Percentiles rank a stretch among this genome's conserved stretches.
Evolutionary conservation across 2,329 filamentous ascomycete species (phyloP).

Genomic region (Colletotrichum sp.): DNA sequence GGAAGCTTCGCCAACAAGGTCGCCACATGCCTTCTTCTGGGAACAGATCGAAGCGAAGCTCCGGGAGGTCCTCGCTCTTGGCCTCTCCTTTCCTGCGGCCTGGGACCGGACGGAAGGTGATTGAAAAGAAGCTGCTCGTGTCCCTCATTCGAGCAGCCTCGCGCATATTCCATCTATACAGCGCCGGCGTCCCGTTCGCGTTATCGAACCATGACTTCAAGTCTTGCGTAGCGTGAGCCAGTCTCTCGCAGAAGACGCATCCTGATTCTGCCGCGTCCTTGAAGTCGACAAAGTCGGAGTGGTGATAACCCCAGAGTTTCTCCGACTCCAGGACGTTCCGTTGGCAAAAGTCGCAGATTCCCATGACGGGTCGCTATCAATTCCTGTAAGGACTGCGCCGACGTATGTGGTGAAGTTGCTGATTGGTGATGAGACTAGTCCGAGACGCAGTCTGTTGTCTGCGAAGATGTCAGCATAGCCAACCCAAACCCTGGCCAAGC

Average conservation of each 20-base stretch:
- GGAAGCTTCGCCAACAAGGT: not conserved
- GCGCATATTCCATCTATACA: conserved; percentile 1
- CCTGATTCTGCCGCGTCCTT: not conserved
- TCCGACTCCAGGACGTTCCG: not conserved
- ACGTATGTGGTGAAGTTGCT: not conserved
- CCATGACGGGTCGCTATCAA: not conserved
- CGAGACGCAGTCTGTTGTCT: not conserved
- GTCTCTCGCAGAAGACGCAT: conserved; percentile 1
- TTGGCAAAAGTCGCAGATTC: not conserved
- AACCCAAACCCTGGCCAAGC: not conserved
- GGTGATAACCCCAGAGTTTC: not conserved
- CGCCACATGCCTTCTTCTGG: not conserved
- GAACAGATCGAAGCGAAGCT: not conserved
- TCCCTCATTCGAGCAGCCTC: not conserved
- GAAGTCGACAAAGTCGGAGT: not conserved
- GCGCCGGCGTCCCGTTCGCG: not conserved
- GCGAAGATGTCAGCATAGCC: not conserved
- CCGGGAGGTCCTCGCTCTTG: not conserved
- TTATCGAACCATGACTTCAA: not conserved
- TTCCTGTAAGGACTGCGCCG: not conserved
- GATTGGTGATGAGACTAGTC: not conserved
- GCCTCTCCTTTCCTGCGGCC: not conserved
- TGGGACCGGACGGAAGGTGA: not conserved
- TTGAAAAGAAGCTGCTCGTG: not conserved
- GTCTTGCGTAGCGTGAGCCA: not conserved